Evolutionary conservation across 208 protist genomes (phyloP), one percentile per base, ranked within the genome.

Genomic region (Wallacemonas sp.): DNA sequence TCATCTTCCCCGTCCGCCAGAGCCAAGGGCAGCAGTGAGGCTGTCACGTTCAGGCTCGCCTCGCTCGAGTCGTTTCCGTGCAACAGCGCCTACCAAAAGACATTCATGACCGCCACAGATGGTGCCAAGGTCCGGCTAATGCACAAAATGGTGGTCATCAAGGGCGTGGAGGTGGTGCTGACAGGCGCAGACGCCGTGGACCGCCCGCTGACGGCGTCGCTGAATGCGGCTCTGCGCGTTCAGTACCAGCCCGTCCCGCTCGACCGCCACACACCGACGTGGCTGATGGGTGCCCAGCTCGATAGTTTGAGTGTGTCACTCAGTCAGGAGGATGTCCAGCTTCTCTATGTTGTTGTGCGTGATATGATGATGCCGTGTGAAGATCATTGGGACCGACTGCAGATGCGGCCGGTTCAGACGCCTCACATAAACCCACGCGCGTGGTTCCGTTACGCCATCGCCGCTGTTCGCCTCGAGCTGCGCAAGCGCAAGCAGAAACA

Each of bases 401-500:
- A 61, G 26, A 47, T 84, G 33, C 77, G 75, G 21, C 84, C 62
- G 2, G 56, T 88, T 33, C 75, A 76, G 4, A 75, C 72, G 0
- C 28, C 72, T 4, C 62, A 64, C n/a, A 27, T 49, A 9, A 42
- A 79, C 65, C 77, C 88, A 33, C 77, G 62, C 15, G 69, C 53
- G 21, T 94, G 88, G 85, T 90, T 84, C 82, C 53, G 53, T 12
- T 94, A 90, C 75, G 80, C 81, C 0, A 74, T 88, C 15, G 60
- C 84, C 27, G 69, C 72, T 0, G 80, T 84, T 2, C 46, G 66
- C 15, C 55, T 88, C 54, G 62, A 72, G 26, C 33, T 89, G 19
- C 76, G 72, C 1, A 51, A 62, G 9, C n/a, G n/a, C n/a, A 17
- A 34, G 5, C 70, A 68, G 2, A 46, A 65, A 34, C 51, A 53